Conservation (phyloP, 257 asterid species). For the Solanum piurae region DNA sequence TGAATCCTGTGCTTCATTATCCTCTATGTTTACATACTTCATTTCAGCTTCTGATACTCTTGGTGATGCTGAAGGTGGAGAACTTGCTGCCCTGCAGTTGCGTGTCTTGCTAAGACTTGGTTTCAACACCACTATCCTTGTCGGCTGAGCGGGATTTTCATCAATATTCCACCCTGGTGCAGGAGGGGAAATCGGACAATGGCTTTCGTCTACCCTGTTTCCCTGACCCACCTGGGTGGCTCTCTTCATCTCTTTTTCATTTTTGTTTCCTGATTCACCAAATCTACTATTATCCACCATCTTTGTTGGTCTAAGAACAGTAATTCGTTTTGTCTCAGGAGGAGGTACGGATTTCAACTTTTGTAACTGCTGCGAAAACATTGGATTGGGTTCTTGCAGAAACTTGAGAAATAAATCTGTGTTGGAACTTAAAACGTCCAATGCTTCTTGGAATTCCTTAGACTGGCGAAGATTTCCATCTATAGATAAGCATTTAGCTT, state of each 20-base stretch:
- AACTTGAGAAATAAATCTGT: conserved; percentile 77
- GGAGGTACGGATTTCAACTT: conserved; percentile 47
- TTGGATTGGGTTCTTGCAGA: conserved; percentile 86
- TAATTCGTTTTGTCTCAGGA: conserved; percentile 73
- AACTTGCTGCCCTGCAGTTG: conserved; percentile 32
- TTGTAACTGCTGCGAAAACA: conserved; percentile 50
- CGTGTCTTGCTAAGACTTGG: conserved; percentile 56
- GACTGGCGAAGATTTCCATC: conserved; percentile 77
- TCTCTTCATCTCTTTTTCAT: conserved; percentile 31
- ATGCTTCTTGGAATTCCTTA: conserved; percentile 79
- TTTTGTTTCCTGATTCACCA: conserved; percentile 32
- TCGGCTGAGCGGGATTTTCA: conserved; percentile 51
- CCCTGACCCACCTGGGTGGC: conserved; percentile 19
- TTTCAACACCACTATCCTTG: conserved; percentile 89
- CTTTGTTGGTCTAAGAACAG: conserved; percentile 89
- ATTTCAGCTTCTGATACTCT: conserved; percentile 30
- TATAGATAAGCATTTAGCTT: conserved; percentile 75
- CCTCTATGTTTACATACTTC: conserved; percentile 38
- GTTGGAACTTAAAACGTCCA: conserved; percentile 81
- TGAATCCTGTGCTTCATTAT: conserved; percentile 58
- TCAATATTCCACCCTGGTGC: conserved; percentile 32
- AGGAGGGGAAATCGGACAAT: conserved; percentile 29
- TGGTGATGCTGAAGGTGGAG: conserved; percentile 48
- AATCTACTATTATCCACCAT: conserved; percentile 31
- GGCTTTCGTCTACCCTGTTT: conserved; percentile 26